Evolutionary conservation across 1,284 basidiomycete genomes (phyloP), one percentile per base, ranked within the genome.

Genomic region (Stereum hirsutum): DNA sequence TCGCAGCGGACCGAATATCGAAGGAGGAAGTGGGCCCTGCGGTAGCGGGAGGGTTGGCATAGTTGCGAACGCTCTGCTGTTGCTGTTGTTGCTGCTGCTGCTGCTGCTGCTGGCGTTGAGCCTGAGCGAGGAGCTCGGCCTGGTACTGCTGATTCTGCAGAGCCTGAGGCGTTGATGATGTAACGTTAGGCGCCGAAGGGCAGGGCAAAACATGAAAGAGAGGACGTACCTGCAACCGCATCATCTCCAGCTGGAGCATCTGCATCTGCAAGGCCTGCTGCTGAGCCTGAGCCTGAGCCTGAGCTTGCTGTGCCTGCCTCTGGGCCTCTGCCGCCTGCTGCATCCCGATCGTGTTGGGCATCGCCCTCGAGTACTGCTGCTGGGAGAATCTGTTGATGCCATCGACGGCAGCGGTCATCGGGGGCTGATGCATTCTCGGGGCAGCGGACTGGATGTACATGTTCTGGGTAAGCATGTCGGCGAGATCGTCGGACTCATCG

Each of bases 241-340:
- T 62, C 52, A 89, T 74, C 63, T 89, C 86, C 50, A 89, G 66
- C 58, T 89, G 86, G 66, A 89, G 73, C 69, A 87, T 70, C 64
- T 89, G 86, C 70, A 89, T 71, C 60, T 86, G 84, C 45, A 85
- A 67, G 42, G 75, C 70, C 51, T 78, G 74, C 34, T 69, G 64
- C 56, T 77, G 72, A 45, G 60, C 57, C 48, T 75, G 69, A 37
- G 66, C 55, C 70, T 72, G 70, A 51, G 66, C 54, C 50, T 65
- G 53, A 19, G 48, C 30, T 26, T 24, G 39, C 12, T 36, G 21
- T n/a, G 38, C 31, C 14, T 39, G 28, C 23, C 77, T 74, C 52
- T 63, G 80, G 60, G 78, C 79, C 49, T 63, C 59, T 50, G 69
- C 74, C 59, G 55, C 55, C 28, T 54, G 45, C 49, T 46, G 48